Percentiles rank a stretch among this genome's conserved stretches.
These are phyloP conservation scores for Candida peoriensis DNA, from an alignment of 805 yeast genomes.

Conservation along the genomic window DNA sequence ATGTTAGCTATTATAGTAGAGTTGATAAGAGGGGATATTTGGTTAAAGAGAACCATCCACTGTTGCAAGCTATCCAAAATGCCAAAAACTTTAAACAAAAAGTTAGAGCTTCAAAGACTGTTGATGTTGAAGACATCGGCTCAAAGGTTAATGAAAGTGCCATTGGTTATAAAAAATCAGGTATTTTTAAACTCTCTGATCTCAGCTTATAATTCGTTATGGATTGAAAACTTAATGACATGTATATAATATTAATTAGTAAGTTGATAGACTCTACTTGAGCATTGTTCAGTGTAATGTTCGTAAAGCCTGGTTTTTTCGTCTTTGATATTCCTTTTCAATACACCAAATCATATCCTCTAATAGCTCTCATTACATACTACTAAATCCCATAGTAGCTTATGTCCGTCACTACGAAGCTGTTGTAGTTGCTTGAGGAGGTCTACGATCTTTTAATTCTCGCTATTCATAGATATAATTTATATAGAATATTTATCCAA, in stretches of 20 bases:
- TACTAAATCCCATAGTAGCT: no score
- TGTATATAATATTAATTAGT: slow-evolving; percentile 7
- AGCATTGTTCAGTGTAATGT: no score
- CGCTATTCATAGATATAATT: no score
- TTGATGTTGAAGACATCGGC: slow-evolving; percentile 8
- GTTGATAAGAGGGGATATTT: slow-evolving; percentile 74
- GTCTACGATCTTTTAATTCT: no score
- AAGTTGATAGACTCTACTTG: no score
- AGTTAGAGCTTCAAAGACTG: slow-evolving; percentile 5
- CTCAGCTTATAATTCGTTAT: slow-evolving; percentile 12
- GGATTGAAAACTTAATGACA: slow-evolving; percentile 2
- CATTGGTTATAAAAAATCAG: slow-evolving; percentile 18
- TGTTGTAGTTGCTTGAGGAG: no score
- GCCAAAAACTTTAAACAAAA: slow-evolving; percentile 14
- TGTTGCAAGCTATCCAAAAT: slow-evolving; percentile 17
- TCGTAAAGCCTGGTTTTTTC: no score
- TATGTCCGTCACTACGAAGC: no score
- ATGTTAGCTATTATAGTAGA: slow-evolving; percentile 71
- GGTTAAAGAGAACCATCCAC: slow-evolving; percentile 31
- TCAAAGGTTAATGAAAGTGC: slow-evolving; percentile 18
- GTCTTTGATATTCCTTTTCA: no score
- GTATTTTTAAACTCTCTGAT: slow-evolving; percentile 20
- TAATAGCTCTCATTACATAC: no score
- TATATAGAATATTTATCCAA: no score
- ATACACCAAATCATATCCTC: no score